Conservation (phyloP, 2,329 filamentous ascomycete species). For the Beauveria brongniartii region DNA sequence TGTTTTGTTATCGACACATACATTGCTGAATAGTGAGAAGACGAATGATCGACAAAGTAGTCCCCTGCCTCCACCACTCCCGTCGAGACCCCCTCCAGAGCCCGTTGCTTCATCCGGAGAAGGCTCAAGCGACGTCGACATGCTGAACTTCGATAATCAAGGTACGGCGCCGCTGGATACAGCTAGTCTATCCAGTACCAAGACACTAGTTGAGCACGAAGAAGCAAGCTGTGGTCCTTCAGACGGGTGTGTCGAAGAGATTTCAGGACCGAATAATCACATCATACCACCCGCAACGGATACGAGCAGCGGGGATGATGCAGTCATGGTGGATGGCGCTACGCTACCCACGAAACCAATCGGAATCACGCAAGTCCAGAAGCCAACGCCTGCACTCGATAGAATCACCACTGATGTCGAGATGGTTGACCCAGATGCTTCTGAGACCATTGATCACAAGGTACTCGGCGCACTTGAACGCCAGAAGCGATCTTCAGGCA, state of each 20-base stretch:
- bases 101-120: constrained; percentile 22
- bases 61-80: constrained; percentile 39
- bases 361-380: not conserved
- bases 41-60: constrained; percentile 17
- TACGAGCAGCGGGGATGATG: constrained; percentile 12
- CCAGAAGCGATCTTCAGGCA: constrained; percentile 40
- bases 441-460: constrained; percentile 35
- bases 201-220: constrained; percentile 40
- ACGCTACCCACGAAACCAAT: not conserved
- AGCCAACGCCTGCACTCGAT: not conserved
- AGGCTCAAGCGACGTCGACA: constrained; percentile 24
- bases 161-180: constrained; percentile 27
- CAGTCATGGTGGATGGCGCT: constrained; percentile 17
- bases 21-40: constrained; percentile 26
- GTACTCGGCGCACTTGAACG: constrained; percentile 38
- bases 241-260: constrained; percentile 25
- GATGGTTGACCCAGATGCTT: constrained; percentile 25
- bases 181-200: constrained; percentile 41
- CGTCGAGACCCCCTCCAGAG: constrained; percentile 37
- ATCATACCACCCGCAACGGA: constrained; percentile 10
- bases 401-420: constrained; percentile 17
- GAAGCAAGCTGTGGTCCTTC: constrained; percentile 30
- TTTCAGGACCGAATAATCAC: constrained; percentile 15
- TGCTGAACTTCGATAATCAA: constrained; percentile 26
- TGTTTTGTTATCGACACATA: constrained; percentile 54